Base-by-base conservation (phyloP, 139 green algal genomes). In the Asterochloris sp. region DNA sequence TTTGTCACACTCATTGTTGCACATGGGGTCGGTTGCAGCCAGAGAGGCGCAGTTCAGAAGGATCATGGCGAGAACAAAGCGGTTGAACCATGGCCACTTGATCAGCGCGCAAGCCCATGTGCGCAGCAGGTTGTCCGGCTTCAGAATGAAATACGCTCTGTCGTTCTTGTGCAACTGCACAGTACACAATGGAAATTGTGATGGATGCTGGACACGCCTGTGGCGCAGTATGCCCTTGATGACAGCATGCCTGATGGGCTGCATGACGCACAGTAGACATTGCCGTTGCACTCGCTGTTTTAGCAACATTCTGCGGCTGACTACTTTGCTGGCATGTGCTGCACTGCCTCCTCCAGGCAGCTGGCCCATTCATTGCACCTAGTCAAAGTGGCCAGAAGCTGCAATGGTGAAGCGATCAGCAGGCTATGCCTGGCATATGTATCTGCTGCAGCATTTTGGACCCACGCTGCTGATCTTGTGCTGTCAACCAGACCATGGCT, bases 41-140 rank as follows among this genome's bases (percentile, higher is more conserved):
- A 90, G 82, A 38, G 86, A 83, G 11, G 83, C n/a, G 68, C 77
- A 85, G 86, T 83, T 88, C 10, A 63, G 78, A 47, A 88, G 47
- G 29, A 90, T 83, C 23, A 90, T 68, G 4, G 67, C 21, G 0
- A 90, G 78, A 12, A 88, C 28, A 11, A 83, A 23, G 14, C 80
- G 71, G 16, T 79, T 74, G 60, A 90, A 90, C 83, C 80, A 86
- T 0, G 24, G 26, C 47, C 81, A 38, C n/a, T 54, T 61, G 6
- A 82, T n/a, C 0, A 83, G 27, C 11, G 27, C 27, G 38, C 62
- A 62, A n/a, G 75, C 83, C 0, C 14, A 0, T 29, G 47, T 71
- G 0, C 88, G 85, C 0, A 91, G 13, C 0, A 26, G 67, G 47
- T 89, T 83, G 0, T 78, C 54, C 17, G 26, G 73, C 0, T 62